These are phyloP conservation scores for Dipodascopsis tothii DNA, from an alignment of 805 yeast species.

Conservation along the genomic window DNA sequence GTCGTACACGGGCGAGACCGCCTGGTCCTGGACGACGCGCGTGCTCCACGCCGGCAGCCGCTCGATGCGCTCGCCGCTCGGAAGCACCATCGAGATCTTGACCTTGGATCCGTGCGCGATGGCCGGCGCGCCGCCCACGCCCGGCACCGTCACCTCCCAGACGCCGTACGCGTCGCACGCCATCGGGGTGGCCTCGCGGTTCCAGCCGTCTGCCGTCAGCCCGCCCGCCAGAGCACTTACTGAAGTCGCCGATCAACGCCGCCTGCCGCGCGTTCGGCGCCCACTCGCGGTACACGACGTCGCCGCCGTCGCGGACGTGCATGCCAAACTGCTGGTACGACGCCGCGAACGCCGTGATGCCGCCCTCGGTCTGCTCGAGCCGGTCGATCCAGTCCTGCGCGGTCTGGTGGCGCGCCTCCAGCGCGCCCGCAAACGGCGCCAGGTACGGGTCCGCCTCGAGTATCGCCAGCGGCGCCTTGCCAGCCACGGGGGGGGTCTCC, in stretches of 20 bases:
- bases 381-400: conserved; percentile 57
- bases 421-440: conserved; percentile 62
- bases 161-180: conserved; percentile 59
- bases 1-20: conserved; percentile 52
- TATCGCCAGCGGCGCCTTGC: conserved; percentile 43
- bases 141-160: conserved; percentile 56
- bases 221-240: conserved; percentile 6
- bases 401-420: conserved; percentile 57
- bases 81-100: conserved; percentile 52
- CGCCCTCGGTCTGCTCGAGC: conserved; percentile 54
- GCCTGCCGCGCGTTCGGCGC: conserved; percentile 80
- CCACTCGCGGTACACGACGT: conserved; percentile 69
- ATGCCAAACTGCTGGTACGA: conserved; percentile 74
- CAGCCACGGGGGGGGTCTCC: conserved; percentile 21
- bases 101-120: conserved; percentile 77
- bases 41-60: conserved; percentile 85
- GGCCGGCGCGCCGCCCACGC: conserved; percentile 49
- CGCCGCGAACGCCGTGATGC: conserved; percentile 58
- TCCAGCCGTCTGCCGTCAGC: conserved; percentile 50
- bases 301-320: conserved; percentile 48
- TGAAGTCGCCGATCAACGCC: conserved; percentile 85
- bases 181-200: conserved; percentile 49
- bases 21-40: conserved; percentile 61
- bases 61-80: conserved; percentile 64
- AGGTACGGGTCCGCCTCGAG: conserved; percentile 78